Base-by-base conservation (phyloP, 2,329 filamentous ascomycete genomes). In the Aureobasidium vineae region DNA sequence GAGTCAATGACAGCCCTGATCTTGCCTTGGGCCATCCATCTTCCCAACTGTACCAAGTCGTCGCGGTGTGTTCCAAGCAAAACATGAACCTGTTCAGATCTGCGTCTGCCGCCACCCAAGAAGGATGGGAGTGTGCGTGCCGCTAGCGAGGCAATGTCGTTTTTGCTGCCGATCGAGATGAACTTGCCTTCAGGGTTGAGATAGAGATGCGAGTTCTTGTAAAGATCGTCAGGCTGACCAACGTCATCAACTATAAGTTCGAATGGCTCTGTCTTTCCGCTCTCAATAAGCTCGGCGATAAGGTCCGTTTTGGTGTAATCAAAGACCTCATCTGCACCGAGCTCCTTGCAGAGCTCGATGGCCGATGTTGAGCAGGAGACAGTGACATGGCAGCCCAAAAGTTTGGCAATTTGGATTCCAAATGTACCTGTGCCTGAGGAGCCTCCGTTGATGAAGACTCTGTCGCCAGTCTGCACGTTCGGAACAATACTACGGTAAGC, bases 401-500 rank as follows among this genome's bases (percentile, higher is more conserved):
- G 77, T 73, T 88, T 89, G 7, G 86, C 87, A 53, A 90, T 82
- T 72, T 90, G 87, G 63, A 90, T 85, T 0, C 80, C 83, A 66
- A 82, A 88, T 0, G 82, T 80, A 0, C 88, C 88, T 0, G 81
- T 83, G 0, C 87, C 87, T 10, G 87, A 87, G 6, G 82, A 85
- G 0, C 86, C 86, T 13, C 86, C 87, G 69, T 89, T 89, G 73
- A 89, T 83, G 71, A 89, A 85, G 6, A 90, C 79, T 70, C 80
- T 83, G 56, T 84, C 80, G 7, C 78, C 78, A 11, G 66, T 66
- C 66, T 77, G 77, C 15, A 76, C 75, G 50, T 77, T 72, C 0
- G 76, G 75, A 10, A 71, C 70, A 26, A 81, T 69, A 23, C 72
- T 72, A 68, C 79, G 77, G 54, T 75, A 77, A 26, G 77, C 79